phyloP scores from a whole-genome alignment of 2,329 filamentous ascomycete species.

The Onygenales sp. region DNA sequence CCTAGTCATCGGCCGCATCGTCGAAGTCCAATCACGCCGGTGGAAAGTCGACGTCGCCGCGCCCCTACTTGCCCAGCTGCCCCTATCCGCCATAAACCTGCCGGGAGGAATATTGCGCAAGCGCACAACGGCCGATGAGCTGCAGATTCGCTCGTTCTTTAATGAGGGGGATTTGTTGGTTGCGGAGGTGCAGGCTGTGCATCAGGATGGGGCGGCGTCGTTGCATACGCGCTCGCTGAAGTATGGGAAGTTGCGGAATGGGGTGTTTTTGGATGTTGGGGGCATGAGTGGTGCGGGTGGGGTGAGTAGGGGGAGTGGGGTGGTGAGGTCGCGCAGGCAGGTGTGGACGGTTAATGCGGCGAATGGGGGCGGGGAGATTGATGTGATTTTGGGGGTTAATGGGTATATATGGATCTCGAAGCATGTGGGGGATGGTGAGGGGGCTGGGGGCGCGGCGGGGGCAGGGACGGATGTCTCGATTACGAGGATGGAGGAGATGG shows the following conservation, averaged over 20 bases:
- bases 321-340: slow-evolving; percentile 75
- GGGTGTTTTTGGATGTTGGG: slow-evolving; percentile 72
- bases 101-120: slow-evolving; percentile 87
- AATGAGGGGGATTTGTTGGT: slow-evolving; percentile 88
- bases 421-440: slow-evolving; percentile 57
- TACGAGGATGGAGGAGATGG: slow-evolving; percentile 78
- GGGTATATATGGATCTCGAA: slow-evolving; percentile 94
- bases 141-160: slow-evolving; percentile 97
- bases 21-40: slow-evolving; percentile 83
- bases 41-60: slow-evolving; percentile 95
- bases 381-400: slow-evolving; percentile 87
- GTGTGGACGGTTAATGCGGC: slow-evolving; percentile 63
- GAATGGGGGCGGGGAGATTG: slow-evolving; percentile 50
- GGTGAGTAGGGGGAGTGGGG: slow-evolving; percentile 62
- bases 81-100: slow-evolving; percentile 84
- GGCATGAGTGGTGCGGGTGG: slow-evolving; percentile 68
- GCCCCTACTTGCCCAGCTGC: slow-evolving; percentile 73
- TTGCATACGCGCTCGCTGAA: slow-evolving; percentile 85
- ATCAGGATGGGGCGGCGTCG: slow-evolving; percentile 73
- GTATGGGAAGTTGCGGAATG: slow-evolving; percentile 93
- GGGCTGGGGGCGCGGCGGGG: slow-evolving; percentile 26
- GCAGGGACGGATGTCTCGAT: slow-evolving; percentile 52
- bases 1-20: slow-evolving; percentile 84
- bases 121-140: slow-evolving; percentile 87
- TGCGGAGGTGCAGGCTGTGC: slow-evolving; percentile 86